Evolutionary conservation across 2,329 filamentous ascomycete genomes (phyloP), one percentile per base, ranked within the genome.

Genomic region (Truncatella angustata): DNA sequence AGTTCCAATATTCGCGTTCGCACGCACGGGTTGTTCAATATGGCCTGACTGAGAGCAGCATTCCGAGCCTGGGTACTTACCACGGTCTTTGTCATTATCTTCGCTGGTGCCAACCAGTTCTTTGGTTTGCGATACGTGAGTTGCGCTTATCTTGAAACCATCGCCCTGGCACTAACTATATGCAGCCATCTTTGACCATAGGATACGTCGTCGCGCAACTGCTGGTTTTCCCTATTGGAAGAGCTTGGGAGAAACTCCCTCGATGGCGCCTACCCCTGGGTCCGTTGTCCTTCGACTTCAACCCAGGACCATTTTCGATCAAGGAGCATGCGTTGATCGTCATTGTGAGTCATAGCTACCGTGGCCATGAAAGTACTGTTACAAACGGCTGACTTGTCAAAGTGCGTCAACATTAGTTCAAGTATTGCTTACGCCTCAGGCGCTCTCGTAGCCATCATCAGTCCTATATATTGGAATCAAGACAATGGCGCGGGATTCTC

Each of bases 31-130:
- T n/a, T n/a, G n/a, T n/a, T n/a, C n/a, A n/a, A n/a, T n/a, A n/a
- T n/a, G 2, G 32, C 5, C 20, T 49, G 18, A n/a, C 24, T 18
- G 36, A 30, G 16, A 5, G 16, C 23, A 67, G 65, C 64, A 18
- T 58, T 67, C 16, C 62, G 65, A 35, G 62, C 65, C 9, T 67
- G 65, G 65, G 49, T 61, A 24, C 51, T 67, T 4, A 60, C 57
- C 3, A 65, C 62, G 0, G 42, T 66, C 3, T 67, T 67, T 32
- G 66, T 65, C 4, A 62, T 68, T 18, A 36, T 69, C 18, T 68
- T 68, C 7, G 63, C 67, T 10, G 66, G 66, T 5, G 65, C 66
- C 36, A 70, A 70, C 32, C 63, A 66, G 30, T 70, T 69, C 51
- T 70, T 69, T 51, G 63, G 63, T 4, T 60, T 70, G n/a, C 64